Evolutionary conservation across 2,329 filamentous ascomycete species (phyloP), one percentile per base, ranked within the genome.

Genomic region (Fusarium chlamydosporum): DNA sequence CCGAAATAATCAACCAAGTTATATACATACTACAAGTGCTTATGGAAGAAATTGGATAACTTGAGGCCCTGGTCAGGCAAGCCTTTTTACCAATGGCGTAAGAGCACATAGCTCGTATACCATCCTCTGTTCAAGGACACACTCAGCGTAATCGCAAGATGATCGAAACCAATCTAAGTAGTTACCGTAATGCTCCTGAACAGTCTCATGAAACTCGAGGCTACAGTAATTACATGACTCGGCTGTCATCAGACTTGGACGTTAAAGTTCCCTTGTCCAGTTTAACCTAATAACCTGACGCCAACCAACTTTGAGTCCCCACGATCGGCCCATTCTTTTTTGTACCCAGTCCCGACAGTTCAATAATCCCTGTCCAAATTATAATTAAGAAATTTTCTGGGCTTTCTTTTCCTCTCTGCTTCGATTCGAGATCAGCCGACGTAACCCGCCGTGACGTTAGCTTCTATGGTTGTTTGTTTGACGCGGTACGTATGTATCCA

Each of bases 261-360:
- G 52, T 61, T 61, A 45, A 69, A 56, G 20, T 48, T 70, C 56
- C 57, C 57, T 59, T 54, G 35, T 56, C 70, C 52, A 50, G 34
- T n/a, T 34, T 38, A 37, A 37, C 33, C 43, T 54, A 26, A 55
- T 57, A 57, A 62, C 50, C 56, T 55, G 47, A 63, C 31, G 33
- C 47, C 47, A 50, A 50, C 33, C 34, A 27, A 38, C 33, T 50
- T 38, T 61, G 61, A 61, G 57, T 64, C 70, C 26, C 64, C 48
- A 20, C 51, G 65, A 73, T 72, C 62, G 61, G 42, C 66, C 70
- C 71, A 73, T 73, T 43, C 57, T 48, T 56, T 53, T 40, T 51
- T 27, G 11, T 35, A n/a, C 34, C 35, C 45, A 38, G 27, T 67
- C 57, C 56, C 51, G 56, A 67, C 35, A 51, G 48, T 45, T 62